Percentiles rank a stretch among this genome's conserved stretches.
phyloP scores from a whole-genome alignment of 1,284 basidiomycete genomes.

The Fomitiporia mediterranea region DNA sequence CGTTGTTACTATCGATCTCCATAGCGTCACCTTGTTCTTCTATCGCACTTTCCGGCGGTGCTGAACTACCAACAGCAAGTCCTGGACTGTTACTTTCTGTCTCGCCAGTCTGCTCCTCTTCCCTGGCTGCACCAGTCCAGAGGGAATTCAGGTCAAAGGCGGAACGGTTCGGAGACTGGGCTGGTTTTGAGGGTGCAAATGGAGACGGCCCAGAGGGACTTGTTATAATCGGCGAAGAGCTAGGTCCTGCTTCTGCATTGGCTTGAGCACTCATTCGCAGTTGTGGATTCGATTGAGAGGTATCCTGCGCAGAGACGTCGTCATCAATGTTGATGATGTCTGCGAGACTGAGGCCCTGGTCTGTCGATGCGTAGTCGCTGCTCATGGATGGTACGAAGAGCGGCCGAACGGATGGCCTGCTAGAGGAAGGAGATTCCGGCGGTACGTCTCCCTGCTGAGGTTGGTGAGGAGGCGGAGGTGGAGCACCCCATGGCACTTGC shows the following conservation, averaged over 20 bases:
- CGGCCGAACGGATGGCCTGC: constrained; percentile 33
- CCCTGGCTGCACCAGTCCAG: constrained; percentile 44
- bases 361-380: constrained; percentile 39
- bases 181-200: constrained; percentile 36
- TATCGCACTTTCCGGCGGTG: constrained; percentile 25
- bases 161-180: constrained; percentile 28
- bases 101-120: constrained; percentile 27
- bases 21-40: constrained; percentile 40
- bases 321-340: constrained; percentile 78
- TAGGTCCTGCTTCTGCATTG: constrained; percentile 12
- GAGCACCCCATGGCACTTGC: constrained; percentile 51
- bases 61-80: constrained; percentile 12
- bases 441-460: constrained; percentile 32
- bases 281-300: constrained; percentile 21
- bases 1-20: constrained; percentile 39
- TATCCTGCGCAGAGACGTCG: constrained; percentile 37
- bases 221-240: constrained; percentile 22
- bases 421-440: constrained; percentile 21
- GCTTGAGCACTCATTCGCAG: constrained; percentile 14
- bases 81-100: constrained; percentile 19
- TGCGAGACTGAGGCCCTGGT: constrained; percentile 65
- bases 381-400: constrained; percentile 37
- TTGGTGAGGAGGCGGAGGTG: constrained; percentile 48
- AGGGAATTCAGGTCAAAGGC: constrained; percentile 70
- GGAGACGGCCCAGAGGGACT: constrained; percentile 40